Conservation (phyloP, 768 basidiomycete genomes). For the Mycena sanguinolenta region DNA sequence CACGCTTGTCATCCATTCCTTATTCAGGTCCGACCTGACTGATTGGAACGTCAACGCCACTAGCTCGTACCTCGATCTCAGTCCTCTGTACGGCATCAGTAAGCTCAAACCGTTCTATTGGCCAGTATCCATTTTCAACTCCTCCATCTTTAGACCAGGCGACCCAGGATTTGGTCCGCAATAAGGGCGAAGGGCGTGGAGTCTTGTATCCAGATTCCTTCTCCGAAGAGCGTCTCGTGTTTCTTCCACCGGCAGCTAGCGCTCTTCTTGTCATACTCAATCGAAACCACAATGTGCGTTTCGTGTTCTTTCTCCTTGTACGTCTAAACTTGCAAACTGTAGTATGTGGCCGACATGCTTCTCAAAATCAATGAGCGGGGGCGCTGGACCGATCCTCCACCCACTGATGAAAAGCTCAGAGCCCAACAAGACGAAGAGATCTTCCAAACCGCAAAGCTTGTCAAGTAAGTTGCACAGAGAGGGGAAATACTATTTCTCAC, state of each 20-base stretch:
- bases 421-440: constrained; percentile 65
- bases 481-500: too few relatives aligned
- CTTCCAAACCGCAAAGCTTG: constrained; percentile 66
- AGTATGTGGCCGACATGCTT: constrained; percentile 68
- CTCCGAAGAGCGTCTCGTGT: constrained; percentile 57
- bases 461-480: constrained; percentile 54
- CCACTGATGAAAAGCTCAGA: constrained; percentile 16
- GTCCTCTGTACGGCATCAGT: constrained; percentile 67
- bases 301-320: background rate
- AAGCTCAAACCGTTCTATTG: constrained; percentile 37
- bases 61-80: constrained; percentile 69
- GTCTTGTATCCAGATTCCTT: constrained; percentile 67
- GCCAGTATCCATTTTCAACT: background rate
- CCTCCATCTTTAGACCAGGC: constrained; percentile 45
- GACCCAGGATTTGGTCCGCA: constrained; percentile 57
- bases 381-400: constrained; percentile 58
- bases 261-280: constrained; percentile 69
- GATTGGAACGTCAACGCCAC: constrained; percentile 65
- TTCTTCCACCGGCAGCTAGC: constrained; percentile 63
- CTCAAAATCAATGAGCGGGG: constrained; percentile 68
- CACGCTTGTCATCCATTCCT: constrained; percentile 70
- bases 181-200: constrained; percentile 62
- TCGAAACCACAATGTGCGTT: constrained; percentile 69
- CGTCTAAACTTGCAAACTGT: too few relatives aligned
- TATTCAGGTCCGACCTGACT: constrained; percentile 63